phyloP scores from a whole-genome alignment of 148 eudicot genomes.

The Persicaria tinctoria region DNA sequence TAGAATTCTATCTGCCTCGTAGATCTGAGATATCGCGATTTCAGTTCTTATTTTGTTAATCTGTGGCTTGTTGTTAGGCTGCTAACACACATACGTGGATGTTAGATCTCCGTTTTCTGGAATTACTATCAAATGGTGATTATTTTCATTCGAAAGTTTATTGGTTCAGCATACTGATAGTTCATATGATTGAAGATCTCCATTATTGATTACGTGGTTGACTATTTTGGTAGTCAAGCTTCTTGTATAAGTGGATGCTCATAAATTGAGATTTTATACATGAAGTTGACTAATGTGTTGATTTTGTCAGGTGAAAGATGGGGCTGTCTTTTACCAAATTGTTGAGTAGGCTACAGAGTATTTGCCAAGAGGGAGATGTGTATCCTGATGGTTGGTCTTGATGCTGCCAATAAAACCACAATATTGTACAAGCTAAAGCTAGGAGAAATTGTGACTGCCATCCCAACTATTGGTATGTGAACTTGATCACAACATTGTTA shows the following conservation, averaged over 20 bases:
- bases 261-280: neutral
- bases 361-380: slow-evolving; percentile 7
- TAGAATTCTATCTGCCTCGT: neutral
- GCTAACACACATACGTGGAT: neutral
- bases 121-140: neutral
- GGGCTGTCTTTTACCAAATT: too few relatives aligned
- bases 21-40: neutral
- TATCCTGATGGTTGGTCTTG: slow-evolving; percentile 11
- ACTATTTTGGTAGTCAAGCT: neutral
- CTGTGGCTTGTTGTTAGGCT: neutral
- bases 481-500: too few relatives aligned
- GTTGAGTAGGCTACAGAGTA: slow-evolving; percentile 6
- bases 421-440: slow-evolving; percentile 12
- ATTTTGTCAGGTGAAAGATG: too few relatives aligned
- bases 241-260: neutral
- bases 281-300: too few relatives aligned
- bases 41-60: too few relatives aligned
- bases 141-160: neutral
- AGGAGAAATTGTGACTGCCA: too few relatives aligned
- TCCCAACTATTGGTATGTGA: too few relatives aligned
- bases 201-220: neutral
- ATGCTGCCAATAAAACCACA: slow-evolving; percentile 11
- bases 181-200: neutral
- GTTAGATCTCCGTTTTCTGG: neutral
- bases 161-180: too few relatives aligned